A percentile compares a stretch with the other conserved stretches of the same genome.
Conservation (phyloP, 2,329 filamentous ascomycete genomes). For the Fusarium metavorans region DNA sequence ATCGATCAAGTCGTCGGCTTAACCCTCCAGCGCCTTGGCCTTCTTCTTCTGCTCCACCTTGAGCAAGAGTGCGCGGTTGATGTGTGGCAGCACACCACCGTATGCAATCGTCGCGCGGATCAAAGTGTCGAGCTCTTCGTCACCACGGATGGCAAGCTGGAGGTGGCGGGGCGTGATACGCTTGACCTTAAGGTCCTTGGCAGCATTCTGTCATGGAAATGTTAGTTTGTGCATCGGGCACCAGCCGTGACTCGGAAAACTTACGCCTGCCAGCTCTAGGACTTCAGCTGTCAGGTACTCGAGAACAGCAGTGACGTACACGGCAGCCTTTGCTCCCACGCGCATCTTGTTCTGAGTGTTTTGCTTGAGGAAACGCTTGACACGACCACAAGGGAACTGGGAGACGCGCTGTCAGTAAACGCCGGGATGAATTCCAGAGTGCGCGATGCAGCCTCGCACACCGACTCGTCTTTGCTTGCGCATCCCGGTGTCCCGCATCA, state of each 20-base stretch:
- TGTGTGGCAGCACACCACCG: constrained; percentile 97
- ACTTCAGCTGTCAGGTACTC: constrained; percentile 99
- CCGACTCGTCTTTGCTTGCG: constrained; percentile 23
- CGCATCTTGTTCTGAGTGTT: constrained; percentile 99
- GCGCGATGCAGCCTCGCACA: constrained; percentile 20
- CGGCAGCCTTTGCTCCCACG: constrained; percentile 97
- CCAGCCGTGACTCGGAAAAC: constrained; percentile 50
- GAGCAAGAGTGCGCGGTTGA: constrained; percentile 95
- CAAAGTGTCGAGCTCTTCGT: constrained; percentile 97
- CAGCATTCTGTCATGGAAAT: constrained; percentile 78
- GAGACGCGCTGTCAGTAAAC: constrained; percentile 40
- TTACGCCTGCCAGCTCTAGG: constrained; percentile 91
- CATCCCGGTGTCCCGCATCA: constrained; percentile 32
- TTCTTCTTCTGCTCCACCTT: constrained; percentile 99
- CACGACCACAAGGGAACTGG: constrained; percentile 98
- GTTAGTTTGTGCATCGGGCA: constrained; percentile 40
- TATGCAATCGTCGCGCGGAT: constrained; percentile 98
- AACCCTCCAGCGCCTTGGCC: constrained; percentile 66
- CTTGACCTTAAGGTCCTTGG: constrained; percentile 99
- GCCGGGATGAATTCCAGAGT: neutral
- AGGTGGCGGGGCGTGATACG: constrained; percentile 98
- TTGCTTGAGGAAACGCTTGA: constrained; percentile 99
- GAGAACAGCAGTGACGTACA: constrained; percentile 97
- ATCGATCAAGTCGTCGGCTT: constrained; percentile 33
- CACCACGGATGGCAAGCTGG: constrained; percentile 96